A percentile compares a stretch with the other conserved stretches of the same genome.
phyloP scores from a whole-genome alignment of 1,284 basidiomycete genomes.

The Moniliophthora roreri region DNA sequence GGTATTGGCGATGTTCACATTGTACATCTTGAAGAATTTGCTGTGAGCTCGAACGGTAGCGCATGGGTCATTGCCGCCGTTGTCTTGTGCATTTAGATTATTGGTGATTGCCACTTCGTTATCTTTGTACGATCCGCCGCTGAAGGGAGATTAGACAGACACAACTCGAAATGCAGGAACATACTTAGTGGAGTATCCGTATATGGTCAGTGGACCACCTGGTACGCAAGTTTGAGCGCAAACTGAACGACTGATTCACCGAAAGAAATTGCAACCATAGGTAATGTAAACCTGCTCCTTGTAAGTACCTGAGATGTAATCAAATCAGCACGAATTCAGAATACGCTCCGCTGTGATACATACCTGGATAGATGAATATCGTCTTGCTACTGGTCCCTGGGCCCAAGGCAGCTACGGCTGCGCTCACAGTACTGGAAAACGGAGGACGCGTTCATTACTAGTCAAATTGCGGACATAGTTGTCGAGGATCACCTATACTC shows the following conservation, averaged over 20 bases:
- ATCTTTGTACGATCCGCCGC: slow-evolving; percentile 21
- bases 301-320: slow-evolving; percentile 15
- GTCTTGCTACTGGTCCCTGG: slow-evolving; percentile 18
- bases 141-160: slow-evolving; percentile 4
- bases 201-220: slow-evolving; percentile 18
- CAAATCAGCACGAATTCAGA: not conserved
- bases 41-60: slow-evolving; percentile 20
- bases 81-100: slow-evolving; percentile 26
- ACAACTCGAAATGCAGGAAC: not conserved
- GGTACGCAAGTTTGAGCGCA: not conserved
- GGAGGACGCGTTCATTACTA: too few species aligned
- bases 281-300: slow-evolving; percentile 26
- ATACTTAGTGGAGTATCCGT: slow-evolving; percentile 25
- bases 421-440: slow-evolving; percentile 21
- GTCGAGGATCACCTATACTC: slow-evolving; percentile 13
- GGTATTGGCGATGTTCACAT: slow-evolving; percentile 25
- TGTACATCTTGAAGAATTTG: slow-evolving; percentile 23
- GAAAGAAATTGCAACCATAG: slow-evolving; percentile 8
- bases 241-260: not conserved
- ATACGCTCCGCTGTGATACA: not conserved
- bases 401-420: slow-evolving; percentile 22
- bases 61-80: slow-evolving; percentile 21
- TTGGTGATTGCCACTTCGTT: slow-evolving; percentile 27
- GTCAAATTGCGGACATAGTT: not conserved
- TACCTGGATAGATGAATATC: slow-evolving; percentile 26